These are phyloP conservation scores for Alternaria brassicicola DNA, from an alignment of 2,329 filamentous ascomycete species.

Conservation along the genomic window DNA sequence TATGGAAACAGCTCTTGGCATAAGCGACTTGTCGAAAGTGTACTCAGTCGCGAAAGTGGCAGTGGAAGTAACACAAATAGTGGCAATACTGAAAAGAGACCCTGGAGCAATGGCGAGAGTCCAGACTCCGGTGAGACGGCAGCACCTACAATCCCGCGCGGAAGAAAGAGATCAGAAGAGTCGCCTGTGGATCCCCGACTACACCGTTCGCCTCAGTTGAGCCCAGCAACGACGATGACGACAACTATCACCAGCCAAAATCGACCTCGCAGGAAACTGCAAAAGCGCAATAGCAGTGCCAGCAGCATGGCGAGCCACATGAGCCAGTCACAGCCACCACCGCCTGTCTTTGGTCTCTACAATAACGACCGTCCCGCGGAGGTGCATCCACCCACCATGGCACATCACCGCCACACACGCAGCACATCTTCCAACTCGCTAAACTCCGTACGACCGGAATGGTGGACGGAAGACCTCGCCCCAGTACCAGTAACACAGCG, in stretches of 20 bases:
- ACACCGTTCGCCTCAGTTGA: not conserved
- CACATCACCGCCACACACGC: slow-evolving; percentile 5
- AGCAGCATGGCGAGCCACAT: slow-evolving; percentile 4
- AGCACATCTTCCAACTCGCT: slow-evolving; percentile 3
- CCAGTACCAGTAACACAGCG: slow-evolving; percentile 1
- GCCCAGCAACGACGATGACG: slow-evolving; percentile 13
- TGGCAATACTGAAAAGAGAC: slow-evolving; percentile 5
- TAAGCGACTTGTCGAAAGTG: slow-evolving; percentile 21
- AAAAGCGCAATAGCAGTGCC: slow-evolving; percentile 11
- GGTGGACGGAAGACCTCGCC: slow-evolving; percentile 8
- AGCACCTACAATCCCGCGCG: not conserved
- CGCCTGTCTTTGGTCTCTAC: not conserved
- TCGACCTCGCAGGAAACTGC: slow-evolving; percentile 2
- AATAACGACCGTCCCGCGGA: not conserved
- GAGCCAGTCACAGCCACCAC: not conserved
- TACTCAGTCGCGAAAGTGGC: slow-evolving; percentile 18
- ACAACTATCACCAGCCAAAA: slow-evolving; percentile 9
- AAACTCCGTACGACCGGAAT: slow-evolving; percentile 2
- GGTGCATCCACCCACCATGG: not conserved
- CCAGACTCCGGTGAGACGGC: not conserved
- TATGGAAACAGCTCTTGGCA: slow-evolving; percentile 49
- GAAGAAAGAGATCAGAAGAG: slow-evolving; percentile 8
- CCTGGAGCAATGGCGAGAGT: slow-evolving; percentile 1
- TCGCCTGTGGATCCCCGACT: slow-evolving; percentile 17
- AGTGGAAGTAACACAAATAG: slow-evolving; percentile 21